These are phyloP conservation scores for Xylariaceae sp. DNA, from an alignment of 2,329 filamentous ascomycete species.

Conservation along the genomic window DNA sequence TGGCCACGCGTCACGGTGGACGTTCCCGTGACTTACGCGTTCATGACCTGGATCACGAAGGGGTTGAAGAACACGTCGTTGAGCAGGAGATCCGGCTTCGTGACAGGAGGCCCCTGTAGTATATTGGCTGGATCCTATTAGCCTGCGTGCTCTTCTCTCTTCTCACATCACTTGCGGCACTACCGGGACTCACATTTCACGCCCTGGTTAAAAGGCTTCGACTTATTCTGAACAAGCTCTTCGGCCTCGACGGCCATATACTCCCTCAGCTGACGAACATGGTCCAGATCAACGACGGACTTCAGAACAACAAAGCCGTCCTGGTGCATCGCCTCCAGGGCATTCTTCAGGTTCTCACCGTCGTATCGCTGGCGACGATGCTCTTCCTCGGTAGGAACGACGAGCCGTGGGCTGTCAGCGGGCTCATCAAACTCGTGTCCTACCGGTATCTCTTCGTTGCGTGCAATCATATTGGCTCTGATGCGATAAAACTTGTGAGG, in stretches of 20 bases:
- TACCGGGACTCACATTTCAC: conserved; percentile 13
- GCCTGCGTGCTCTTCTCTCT: background rate
- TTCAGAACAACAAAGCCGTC: conserved; percentile 19
- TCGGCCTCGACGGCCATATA: conserved; percentile 15
- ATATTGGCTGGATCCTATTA: conserved; percentile 25
- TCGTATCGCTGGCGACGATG: background rate
- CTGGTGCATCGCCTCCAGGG: conserved; percentile 14
- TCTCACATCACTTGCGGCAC: background rate
- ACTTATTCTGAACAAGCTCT: conserved; percentile 8
- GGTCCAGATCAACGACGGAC: conserved; percentile 11
- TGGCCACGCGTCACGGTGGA: background rate
- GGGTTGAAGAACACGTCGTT: conserved; percentile 34
- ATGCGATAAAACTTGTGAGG: too few species aligned
- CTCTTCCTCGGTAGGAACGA: background rate
- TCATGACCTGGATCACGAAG: conserved; percentile 31
- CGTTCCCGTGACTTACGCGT: conserved; percentile 21
- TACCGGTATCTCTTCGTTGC: too few species aligned
- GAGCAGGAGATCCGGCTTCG: conserved; percentile 22
- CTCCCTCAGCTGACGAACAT: conserved; percentile 13
- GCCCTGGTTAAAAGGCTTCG: conserved; percentile 14
- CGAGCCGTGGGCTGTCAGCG: background rate
- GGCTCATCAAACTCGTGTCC: too few species aligned
- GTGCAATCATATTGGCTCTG: too few species aligned
- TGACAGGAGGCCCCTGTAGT: conserved; percentile 29
- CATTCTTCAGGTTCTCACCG: background rate